Percentiles rank a stretch among this genome's conserved stretches.
Evolutionary conservation across 805 yeast species (phyloP).

Genomic region (Saccharomycopsis javanensis): DNA sequence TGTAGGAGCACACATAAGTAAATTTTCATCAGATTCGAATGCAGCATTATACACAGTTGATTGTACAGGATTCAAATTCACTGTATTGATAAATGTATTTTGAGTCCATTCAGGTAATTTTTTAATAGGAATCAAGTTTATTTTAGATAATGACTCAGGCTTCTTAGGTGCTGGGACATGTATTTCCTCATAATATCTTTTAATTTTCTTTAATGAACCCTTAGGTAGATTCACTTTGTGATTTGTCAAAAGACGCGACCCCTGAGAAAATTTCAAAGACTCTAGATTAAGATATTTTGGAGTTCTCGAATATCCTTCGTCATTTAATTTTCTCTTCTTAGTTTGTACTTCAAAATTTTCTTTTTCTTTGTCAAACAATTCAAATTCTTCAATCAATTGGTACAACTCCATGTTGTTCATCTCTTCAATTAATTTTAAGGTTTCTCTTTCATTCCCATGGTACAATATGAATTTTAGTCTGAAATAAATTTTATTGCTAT

Average conservation of each 20-base stretch:
- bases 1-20: constrained; percentile 91
- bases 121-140: constrained; percentile 16
- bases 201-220: constrained; percentile 71
- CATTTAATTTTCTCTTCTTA: constrained; percentile 9
- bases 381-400: constrained; percentile 34
- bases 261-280: constrained; percentile 58
- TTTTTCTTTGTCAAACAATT: constrained; percentile 27
- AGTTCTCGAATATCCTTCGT: constrained; percentile 22
- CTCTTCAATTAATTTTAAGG: constrained; percentile 29
- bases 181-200: constrained; percentile 74
- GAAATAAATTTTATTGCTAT: constrained; percentile 45
- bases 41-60: constrained; percentile 76
- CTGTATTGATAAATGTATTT: constrained; percentile 59
- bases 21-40: constrained; percentile 56
- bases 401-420: constrained; percentile 37
- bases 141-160: constrained; percentile 24
- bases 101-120: constrained; percentile 75
- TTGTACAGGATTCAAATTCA: constrained; percentile 70
- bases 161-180: constrained; percentile 80
- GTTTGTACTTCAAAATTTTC: constrained; percentile 10
- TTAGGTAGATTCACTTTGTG: constrained; percentile 66
- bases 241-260: constrained; percentile 56
- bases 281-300: constrained; percentile 58
- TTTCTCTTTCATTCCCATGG: constrained; percentile 29
- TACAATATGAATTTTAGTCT: constrained; percentile 38